Conservation (phyloP, 2,329 filamentous ascomycete genomes). For the Alternaria incomplexa region DNA sequence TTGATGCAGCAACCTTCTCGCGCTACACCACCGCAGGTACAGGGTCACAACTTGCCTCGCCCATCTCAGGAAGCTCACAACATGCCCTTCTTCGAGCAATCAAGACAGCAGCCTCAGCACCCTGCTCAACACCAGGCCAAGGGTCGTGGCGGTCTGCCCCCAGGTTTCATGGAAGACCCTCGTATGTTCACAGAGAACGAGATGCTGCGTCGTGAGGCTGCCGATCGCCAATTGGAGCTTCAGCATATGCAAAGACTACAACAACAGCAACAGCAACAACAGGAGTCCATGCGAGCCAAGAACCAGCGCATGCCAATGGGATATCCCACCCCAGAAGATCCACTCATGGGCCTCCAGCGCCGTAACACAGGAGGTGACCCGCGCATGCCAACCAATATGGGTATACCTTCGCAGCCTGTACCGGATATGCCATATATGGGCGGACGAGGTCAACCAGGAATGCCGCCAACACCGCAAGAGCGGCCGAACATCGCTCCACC, state of each 20-base stretch:
- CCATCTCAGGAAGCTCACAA: constrained; percentile 39
- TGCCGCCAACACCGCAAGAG: constrained; percentile 46
- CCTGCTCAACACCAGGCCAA: constrained; percentile 41
- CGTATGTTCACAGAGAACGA: constrained; percentile 43
- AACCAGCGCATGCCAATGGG: constrained; percentile 41
- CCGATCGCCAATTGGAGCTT: constrained; percentile 36
- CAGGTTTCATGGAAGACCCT: constrained; percentile 47
- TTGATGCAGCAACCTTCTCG: constrained; percentile 71
- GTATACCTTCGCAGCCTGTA: constrained; percentile 48
- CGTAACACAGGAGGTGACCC: constrained; percentile 46
- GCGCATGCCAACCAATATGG: constrained; percentile 50
- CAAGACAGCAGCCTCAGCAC: constrained; percentile 40
- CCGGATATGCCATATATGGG: constrained; percentile 46
- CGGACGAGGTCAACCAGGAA: constrained; percentile 40
- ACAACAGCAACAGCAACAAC: constrained; percentile 19
- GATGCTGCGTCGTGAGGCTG: constrained; percentile 40
- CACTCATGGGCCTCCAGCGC: constrained; percentile 42
- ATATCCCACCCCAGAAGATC: constrained; percentile 42
- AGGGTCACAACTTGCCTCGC: constrained; percentile 45
- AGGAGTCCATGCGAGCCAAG: constrained; percentile 45
- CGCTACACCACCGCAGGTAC: constrained; percentile 41
- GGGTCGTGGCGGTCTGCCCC: constrained; percentile 43
- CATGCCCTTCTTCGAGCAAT: constrained; percentile 44
- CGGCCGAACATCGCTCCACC: constrained; percentile 45
- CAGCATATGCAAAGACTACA: constrained; percentile 40